Conservation (phyloP, 345 rosid species). For the Jatropha curcas region DNA sequence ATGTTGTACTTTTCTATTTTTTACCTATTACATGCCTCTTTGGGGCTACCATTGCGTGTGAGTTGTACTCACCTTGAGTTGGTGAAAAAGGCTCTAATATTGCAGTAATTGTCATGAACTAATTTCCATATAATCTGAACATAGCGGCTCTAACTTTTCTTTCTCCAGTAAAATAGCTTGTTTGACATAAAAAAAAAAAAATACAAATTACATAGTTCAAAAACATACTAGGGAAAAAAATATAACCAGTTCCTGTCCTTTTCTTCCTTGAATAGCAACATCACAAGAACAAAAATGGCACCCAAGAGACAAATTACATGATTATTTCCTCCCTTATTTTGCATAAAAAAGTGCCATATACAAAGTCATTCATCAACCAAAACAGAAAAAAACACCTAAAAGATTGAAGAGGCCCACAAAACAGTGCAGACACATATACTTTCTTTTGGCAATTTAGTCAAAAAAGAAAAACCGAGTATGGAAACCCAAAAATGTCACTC, state of each 20-base stretch:
- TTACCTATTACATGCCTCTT: too few relatives aligned
- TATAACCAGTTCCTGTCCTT: not conserved
- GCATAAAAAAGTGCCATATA: slow-evolving; percentile 48
- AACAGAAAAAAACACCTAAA: not conserved
- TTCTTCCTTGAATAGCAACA: not conserved
- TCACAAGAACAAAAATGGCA: not conserved
- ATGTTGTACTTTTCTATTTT: too few relatives aligned
- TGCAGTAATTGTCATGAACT: too few relatives aligned
- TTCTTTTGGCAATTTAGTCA: not conserved
- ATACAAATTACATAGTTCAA: not conserved
- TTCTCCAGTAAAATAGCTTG: not conserved
- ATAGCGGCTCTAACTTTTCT: not conserved
- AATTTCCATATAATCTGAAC: not conserved
- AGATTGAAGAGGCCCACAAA: not conserved
- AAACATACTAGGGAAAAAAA: not conserved
- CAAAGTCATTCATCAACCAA: not conserved
- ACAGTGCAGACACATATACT: slow-evolving; percentile 3
- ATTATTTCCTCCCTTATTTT: slow-evolving; percentile 30
- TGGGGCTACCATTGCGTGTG: too few relatives aligned
- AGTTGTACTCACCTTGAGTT: too few relatives aligned
- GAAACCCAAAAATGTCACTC: too few relatives aligned
- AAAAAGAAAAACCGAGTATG: too few relatives aligned
- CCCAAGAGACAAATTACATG: not conserved
- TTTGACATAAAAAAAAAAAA: not conserved
- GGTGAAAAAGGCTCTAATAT: too few relatives aligned